Conservation (phyloP, 73 alveolate species). For the Vitrella brassicaformis region DNA sequence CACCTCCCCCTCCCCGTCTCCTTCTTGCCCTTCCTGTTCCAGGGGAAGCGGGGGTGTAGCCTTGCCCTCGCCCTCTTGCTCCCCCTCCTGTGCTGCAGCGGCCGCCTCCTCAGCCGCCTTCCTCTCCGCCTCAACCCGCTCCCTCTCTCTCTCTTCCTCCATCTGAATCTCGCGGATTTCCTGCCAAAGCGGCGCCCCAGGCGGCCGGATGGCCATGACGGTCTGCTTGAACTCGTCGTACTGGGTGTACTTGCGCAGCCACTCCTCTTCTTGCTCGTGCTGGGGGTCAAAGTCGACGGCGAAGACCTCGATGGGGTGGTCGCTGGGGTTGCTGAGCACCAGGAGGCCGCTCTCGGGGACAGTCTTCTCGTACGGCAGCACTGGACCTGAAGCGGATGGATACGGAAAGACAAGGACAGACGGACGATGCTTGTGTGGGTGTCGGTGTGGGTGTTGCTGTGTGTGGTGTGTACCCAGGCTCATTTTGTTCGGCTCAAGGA, state of each 20-base stretch:
- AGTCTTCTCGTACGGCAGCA: conserved; percentile 57
- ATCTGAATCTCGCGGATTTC: conserved; percentile 37
- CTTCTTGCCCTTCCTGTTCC: no score
- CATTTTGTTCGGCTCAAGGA: conserved; percentile 52
- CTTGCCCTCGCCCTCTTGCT: no score
- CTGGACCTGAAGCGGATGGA: conserved; percentile 49
- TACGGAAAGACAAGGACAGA: no score
- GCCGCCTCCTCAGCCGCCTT: conserved; percentile 31
- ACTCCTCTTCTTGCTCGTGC: conserved; percentile 53
- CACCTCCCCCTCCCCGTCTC: conserved; percentile 42
- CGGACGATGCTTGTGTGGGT: no score
- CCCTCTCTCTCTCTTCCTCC: conserved; percentile 14
- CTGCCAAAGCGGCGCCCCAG: conserved; percentile 14
- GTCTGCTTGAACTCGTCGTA: conserved; percentile 35
- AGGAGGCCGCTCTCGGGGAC: conserved; percentile 32
- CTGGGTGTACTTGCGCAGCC: conserved; percentile 12
- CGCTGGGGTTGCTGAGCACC: conserved; percentile 50
- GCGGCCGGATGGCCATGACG: conserved; percentile 44
- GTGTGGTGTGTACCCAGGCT: no score
- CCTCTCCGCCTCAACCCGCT: conserved; percentile 5
- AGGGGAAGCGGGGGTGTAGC: no score
- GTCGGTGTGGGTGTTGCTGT: no score
- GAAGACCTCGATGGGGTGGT: conserved; percentile 56
- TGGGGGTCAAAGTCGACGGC: conserved; percentile 56
- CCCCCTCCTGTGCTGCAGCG: no score